A percentile compares a stretch with the other conserved stretches of the same genome.
Conservation (phyloP, 805 yeast species). For the Kuraishia piskuri region DNA sequence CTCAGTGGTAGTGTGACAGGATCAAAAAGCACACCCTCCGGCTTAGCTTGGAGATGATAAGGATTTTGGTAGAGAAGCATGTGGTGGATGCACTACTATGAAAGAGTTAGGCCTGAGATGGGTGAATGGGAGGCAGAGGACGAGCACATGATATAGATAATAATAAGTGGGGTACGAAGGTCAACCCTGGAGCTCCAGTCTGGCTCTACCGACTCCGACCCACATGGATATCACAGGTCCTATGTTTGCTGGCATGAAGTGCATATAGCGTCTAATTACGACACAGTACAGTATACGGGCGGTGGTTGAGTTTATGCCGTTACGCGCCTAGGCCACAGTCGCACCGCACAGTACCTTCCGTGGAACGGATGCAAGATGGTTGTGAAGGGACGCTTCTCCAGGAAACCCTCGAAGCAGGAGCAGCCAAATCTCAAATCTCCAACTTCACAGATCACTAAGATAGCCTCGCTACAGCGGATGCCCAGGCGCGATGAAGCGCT, state of each 20-base stretch:
- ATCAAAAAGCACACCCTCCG: no score
- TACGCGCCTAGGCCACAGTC: not conserved
- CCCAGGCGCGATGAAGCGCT: constrained; percentile 39
- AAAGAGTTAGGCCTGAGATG: no score
- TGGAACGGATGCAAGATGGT: constrained; percentile 13
- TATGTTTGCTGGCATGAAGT: not conserved
- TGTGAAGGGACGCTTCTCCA: constrained; percentile 12
- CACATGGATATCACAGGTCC: no score
- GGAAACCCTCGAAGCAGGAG: constrained; percentile 4
- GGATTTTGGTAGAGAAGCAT: no score
- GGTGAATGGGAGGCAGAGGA: no score
- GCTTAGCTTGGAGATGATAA: no score
- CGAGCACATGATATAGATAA: no score
- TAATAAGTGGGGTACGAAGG: no score
- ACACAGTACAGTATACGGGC: not conserved
- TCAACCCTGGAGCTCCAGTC: no score
- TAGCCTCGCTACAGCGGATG: constrained; percentile 40
- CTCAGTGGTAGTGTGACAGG: no score
- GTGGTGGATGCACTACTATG: no score
- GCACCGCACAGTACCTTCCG: not conserved
- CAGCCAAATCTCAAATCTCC: constrained; percentile 21
- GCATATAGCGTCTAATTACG: not conserved
- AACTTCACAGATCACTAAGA: constrained; percentile 18
- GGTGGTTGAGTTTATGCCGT: not conserved
- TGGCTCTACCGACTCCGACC: no score